A percentile compares a stretch with the other conserved stretches of the same genome.
These are phyloP conservation scores for Calendula officinalis DNA, from an alignment of 129 eudicot genomes.

Conservation along the genomic window DNA sequence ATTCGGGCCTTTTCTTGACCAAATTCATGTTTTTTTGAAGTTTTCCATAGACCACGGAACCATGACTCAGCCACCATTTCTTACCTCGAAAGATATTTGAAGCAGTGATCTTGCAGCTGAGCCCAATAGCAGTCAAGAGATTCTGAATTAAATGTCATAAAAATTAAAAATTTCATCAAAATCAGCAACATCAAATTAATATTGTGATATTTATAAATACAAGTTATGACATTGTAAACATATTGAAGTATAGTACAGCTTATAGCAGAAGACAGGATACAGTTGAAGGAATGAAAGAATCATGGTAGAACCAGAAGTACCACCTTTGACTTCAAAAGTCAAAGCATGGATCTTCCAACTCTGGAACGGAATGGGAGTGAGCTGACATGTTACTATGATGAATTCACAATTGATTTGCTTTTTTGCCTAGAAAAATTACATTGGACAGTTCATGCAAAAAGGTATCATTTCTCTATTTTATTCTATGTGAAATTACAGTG, in stretches of 20 bases:
- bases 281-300: too few relatives aligned
- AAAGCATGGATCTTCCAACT: conserved; percentile 5
- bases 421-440: too few relatives aligned
- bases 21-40: conserved; percentile 45
- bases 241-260: neutral
- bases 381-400: too few relatives aligned
- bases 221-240: neutral
- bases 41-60: conserved; percentile 68
- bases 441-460: too few relatives aligned
- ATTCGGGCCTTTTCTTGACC: conserved; percentile 41
- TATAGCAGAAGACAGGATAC: neutral
- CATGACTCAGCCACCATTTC: conserved; percentile 75
- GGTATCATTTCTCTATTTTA: neutral
- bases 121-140: conserved; percentile 5
- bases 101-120: conserved; percentile 22
- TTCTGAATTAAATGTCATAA: conserved; percentile 21
- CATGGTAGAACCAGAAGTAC: neutral
- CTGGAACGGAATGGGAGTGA: too few relatives aligned
- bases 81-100: conserved; percentile 4
- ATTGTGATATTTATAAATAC: neutral
- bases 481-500: too few relatives aligned
- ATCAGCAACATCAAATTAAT: neutral
- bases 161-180: neutral
- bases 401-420: too few relatives aligned
- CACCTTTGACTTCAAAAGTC: conserved; percentile 23